Base-by-base conservation (phyloP, 768 basidiomycete species). In the Tylopilus vinaceipallidus region DNA sequence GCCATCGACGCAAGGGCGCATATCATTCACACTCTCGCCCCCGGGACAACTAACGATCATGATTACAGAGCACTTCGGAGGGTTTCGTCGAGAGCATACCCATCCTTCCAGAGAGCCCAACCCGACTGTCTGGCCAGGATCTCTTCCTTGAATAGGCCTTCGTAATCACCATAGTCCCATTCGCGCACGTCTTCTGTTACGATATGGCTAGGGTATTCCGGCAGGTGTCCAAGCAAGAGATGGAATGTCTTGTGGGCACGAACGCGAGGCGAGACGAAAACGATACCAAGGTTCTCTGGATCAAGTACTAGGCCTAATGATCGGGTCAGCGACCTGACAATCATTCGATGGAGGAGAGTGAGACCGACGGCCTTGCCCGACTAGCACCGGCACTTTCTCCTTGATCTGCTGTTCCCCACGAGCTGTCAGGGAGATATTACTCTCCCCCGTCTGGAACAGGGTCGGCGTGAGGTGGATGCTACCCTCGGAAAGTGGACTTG, bases 151-250 rank as follows among this genome's bases (percentile, higher is more conserved):
- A 78, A 65, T 35, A 94, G 78, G 6, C 93, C 94, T 64, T 95
- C 94, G 61, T 90, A 97, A 8, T 89, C 81, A 10, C 95, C 89
- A 63, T 95, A 95, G 61, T 95, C 88, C 91, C 91, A 95, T 65
- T 95, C 92, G 36, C 82, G 75, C 22, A 74, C 84, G 20, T 81
- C 77, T 56, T 91, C 88, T 0, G 84, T 82, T 29, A 82, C 62
- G 17, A 76, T 58, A 60, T 86, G 82, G 49, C 77, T 51, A 2
- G 85, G 86, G 30, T 61, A 45, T 44, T 71, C 52, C 4, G 68
- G 65, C 32, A 77, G 57, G 50, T 79, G 73, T 24, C 69, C 77
- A 47, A 93, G 92, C 29, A 93, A 71, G 39, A 95, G 74, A 42
- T 93, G 81, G 61, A 93, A 95, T 1, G 95, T 98, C 60, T 72